Evolutionary conservation across 768 basidiomycete species (phyloP), one percentile per base, ranked within the genome.

Genomic region (Leccinum sublutescens): DNA sequence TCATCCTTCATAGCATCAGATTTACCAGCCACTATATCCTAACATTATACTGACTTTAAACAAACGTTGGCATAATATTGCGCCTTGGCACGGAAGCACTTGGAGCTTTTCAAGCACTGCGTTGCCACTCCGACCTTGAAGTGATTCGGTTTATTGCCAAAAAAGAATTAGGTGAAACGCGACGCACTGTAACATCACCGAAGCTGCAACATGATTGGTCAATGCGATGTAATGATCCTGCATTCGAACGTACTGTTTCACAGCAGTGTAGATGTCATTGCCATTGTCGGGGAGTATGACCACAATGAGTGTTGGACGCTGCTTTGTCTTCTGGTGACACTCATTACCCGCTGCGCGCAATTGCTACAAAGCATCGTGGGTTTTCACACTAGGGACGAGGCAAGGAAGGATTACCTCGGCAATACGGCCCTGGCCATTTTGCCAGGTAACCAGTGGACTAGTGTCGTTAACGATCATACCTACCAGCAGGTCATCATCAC

Each of bases 51-150:
- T 64, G 56, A 90, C 90, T 93, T 93, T 33, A 93, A 71, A 63
- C 83, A 85, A 6, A 92, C 87, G 60, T 93, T 93, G 1, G 91
- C 91, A 59, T 80, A 93, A 64, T 92, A 93, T 62, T 93, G 91
- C 0, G 82, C 73, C 59, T 85, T 91, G 0, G 88, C 90, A 4
- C 80, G 75, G 62, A 74, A 79, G 66, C 87, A 88, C 65, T 91
- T 91, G 5, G 69, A 73, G 17, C 79, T 78, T 70, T 89, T 89
- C 65, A 93, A 64, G 68, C 91, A 93, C 61, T 93, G 91, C 0
- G 91, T 93, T 0, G 90, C 85, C 8, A 91, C 84, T 25, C 91
- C 91, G 64, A 81, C 78, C 85, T 88, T 66, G 33, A 15, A 19
- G 56, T 25, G 50, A 55, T 57, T 49, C 31, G 57, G 33, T 47